Conservation (phyloP, 176 grass and related monocot species). For the Areca catechu region DNA sequence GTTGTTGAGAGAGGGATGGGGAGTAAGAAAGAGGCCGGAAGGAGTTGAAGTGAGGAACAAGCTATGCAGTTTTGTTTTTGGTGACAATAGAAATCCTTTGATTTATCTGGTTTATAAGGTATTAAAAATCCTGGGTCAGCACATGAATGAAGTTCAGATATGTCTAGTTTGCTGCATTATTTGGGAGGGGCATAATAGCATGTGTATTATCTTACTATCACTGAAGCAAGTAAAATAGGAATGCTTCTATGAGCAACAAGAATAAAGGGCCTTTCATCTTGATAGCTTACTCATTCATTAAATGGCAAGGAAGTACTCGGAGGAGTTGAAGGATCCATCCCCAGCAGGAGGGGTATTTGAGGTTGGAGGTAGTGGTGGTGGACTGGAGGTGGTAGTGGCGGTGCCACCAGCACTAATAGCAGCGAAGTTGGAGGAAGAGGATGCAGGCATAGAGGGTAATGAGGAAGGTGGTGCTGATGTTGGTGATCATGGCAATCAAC, state of each 20-base stretch:
- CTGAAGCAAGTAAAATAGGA: no score
- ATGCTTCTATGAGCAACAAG: no score
- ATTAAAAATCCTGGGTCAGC: slow-evolving; percentile 28
- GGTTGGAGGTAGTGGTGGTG: slow-evolving; percentile 22
- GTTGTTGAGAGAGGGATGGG: slow-evolving; percentile 25
- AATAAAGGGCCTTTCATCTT: no score
- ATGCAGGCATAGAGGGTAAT: slow-evolving; percentile 75
- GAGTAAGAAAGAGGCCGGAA: slow-evolving; percentile 38
- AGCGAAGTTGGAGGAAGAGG: slow-evolving; percentile 38
- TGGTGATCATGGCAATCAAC: slow-evolving; percentile 83
- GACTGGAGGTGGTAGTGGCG: slow-evolving; percentile 25
- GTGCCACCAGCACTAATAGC: slow-evolving; percentile 23
- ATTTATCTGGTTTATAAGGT: slow-evolving; percentile 34
- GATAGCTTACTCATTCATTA: no score
- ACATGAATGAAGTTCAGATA: slow-evolving; percentile 31
- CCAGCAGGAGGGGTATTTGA: slow-evolving; percentile 25
- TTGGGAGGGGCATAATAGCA: not conserved
- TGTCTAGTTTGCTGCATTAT: slow-evolving; percentile 1
- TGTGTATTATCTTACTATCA: no score
- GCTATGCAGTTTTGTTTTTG: slow-evolving; percentile 33
- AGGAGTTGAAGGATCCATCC: slow-evolving; percentile 23
- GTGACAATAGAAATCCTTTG: slow-evolving; percentile 30
- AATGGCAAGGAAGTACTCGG: slow-evolving; percentile 14
- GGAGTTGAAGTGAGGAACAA: slow-evolving; percentile 30
- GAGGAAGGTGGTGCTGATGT: slow-evolving; percentile 66